A percentile compares a stretch with the other conserved stretches of the same genome.
Conservation (phyloP, 2,329 filamentous ascomycete species). For the Blastomyces silverae region DNA sequence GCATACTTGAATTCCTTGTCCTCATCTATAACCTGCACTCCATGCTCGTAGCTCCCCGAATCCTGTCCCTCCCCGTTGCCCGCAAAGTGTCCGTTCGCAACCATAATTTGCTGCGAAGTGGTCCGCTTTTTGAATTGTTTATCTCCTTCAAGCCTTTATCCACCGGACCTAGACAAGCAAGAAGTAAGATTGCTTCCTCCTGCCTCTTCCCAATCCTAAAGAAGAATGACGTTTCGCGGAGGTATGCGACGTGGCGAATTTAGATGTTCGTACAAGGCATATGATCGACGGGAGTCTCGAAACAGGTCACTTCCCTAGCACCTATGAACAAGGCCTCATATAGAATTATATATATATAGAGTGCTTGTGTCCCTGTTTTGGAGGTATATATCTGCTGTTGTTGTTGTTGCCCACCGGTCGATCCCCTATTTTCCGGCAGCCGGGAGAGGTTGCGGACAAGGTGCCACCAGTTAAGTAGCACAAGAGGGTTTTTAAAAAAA, state of each 20-base stretch:
- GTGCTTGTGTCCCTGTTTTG: background rate
- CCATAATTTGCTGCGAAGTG: conserved; percentile 29
- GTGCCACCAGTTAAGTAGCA: background rate
- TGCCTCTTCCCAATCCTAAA: background rate
- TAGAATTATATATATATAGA: background rate
- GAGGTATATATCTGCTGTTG: background rate
- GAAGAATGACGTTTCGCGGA: background rate
- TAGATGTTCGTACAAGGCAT: background rate
- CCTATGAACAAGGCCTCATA: background rate
- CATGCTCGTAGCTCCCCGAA: conserved; percentile 64
- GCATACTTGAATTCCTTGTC: conserved; percentile 94
- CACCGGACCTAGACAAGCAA: background rate
- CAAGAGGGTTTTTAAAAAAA: background rate
- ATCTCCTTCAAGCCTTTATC: background rate
- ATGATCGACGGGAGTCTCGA: conserved; percentile 1
- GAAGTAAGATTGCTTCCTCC: background rate
- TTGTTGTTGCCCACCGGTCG: conserved; percentile 2
- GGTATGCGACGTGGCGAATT: conserved; percentile 6
- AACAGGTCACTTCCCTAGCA: background rate
- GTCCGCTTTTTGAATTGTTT: conserved; percentile 16
- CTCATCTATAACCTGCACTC: conserved; percentile 94
- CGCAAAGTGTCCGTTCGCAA: conserved; percentile 44
- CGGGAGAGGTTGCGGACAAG: background rate
- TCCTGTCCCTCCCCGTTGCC: conserved; percentile 36
- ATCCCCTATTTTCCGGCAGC: conserved; percentile 3